Conservation (phyloP, 768 basidiomycete species). For the Galerina marginata region DNA sequence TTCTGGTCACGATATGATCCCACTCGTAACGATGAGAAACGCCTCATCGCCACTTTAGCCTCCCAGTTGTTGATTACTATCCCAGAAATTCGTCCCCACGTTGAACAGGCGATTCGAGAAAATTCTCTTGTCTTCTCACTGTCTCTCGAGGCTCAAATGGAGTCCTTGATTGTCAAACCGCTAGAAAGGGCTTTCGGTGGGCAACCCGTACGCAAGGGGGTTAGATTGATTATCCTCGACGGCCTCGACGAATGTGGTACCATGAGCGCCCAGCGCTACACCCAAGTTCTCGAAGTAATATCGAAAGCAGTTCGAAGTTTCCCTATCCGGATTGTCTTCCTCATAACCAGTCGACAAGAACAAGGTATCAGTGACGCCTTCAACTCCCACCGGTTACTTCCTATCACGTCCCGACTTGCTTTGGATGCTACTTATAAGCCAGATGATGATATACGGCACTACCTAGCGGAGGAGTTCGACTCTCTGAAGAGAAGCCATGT, state of each 20-base stretch:
- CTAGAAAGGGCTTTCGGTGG: background rate
- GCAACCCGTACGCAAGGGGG: background rate
- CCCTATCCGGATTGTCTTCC: constrained; percentile 10
- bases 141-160: constrained; percentile 12
- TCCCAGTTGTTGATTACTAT: constrained; percentile 17
- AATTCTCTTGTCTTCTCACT: constrained; percentile 14
- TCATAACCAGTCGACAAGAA: constrained; percentile 24
- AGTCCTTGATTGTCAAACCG: constrained; percentile 10
- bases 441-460: background rate
- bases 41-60: constrained; percentile 19
- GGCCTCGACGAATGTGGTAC: constrained; percentile 24
- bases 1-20: constrained; percentile 17
- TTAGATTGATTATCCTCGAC: constrained; percentile 21
- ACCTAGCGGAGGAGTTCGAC: constrained; percentile 13
- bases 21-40: constrained; percentile 7
- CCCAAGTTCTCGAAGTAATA: constrained; percentile 7
- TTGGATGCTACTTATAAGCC: background rate
- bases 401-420: background rate
- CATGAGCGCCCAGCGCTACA: constrained; percentile 1
- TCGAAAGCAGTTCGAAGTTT: background rate
- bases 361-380: constrained; percentile 15
- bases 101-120: constrained; percentile 6
- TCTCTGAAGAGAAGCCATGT: constrained; percentile 17
- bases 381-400: background rate
- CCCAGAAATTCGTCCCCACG: constrained; percentile 8